A percentile compares a stretch with the other conserved stretches of the same genome.
phyloP scores from a whole-genome alignment of 2,329 filamentous ascomycete species.

The Monosporascus cannonballus region DNA sequence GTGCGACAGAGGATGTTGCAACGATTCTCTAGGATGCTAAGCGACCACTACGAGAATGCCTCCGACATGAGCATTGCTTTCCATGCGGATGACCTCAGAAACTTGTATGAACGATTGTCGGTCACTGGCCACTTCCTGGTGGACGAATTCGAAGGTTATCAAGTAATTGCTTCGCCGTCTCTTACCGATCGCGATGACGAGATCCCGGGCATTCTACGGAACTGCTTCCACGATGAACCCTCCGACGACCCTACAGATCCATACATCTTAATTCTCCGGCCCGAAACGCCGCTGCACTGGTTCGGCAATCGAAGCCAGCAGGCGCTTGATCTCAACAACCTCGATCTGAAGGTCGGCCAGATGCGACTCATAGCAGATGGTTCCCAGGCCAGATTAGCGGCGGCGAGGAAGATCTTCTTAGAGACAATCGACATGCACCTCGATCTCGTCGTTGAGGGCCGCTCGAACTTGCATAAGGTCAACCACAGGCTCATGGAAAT shows the following conservation, averaged over 20 bases:
- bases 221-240: conserved; percentile 47
- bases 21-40: conserved; percentile 85
- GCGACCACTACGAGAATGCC: conserved; percentile 91
- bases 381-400: conserved; percentile 69
- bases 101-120: conserved; percentile 75
- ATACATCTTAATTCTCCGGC: conserved; percentile 79
- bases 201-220: conserved; percentile 80
- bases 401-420: conserved; percentile 72
- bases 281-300: conserved; percentile 76
- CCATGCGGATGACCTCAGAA: conserved; percentile 58
- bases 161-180: conserved; percentile 78
- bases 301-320: conserved; percentile 69
- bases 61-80: conserved; percentile 89
- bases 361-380: conserved; percentile 85
- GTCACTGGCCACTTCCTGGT: conserved; percentile 84
- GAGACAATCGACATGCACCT: conserved; percentile 78
- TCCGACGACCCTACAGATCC: conserved; percentile 71
- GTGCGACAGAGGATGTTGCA: conserved; percentile 95
- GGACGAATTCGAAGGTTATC: conserved; percentile 70
- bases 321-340: conserved; percentile 67
- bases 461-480: conserved; percentile 89
- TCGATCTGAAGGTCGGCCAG: conserved; percentile 82
- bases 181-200: conserved; percentile 71
- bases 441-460: conserved; percentile 83
- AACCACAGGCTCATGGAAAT: conserved; percentile 89